Evolutionary conservation across 2,329 filamentous ascomycete genomes (phyloP), one percentile per base, ranked within the genome.

Genomic region (Geosmithia flava): DNA sequence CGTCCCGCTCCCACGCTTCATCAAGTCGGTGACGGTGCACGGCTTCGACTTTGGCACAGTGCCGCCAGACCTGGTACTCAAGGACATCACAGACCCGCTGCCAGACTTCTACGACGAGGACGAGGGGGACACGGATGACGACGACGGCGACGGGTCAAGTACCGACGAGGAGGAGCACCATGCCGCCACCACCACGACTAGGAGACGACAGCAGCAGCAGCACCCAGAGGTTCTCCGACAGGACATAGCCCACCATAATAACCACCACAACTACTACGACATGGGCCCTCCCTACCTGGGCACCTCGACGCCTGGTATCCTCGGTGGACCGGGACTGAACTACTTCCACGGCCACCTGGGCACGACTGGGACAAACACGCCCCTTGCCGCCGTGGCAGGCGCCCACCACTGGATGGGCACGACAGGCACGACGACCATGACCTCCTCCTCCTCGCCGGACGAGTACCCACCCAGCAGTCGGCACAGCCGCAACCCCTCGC

Each of bases 31-130:
- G 57, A 85, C 88, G 48, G 90, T 96, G 41, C 90, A 96, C 63
- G 83, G 87, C 52, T 98, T 98, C 67, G 83, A 91, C 53, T 96
- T 98, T 63, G 93, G 93, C 45, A 80, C 74, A 27, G 81, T 91
- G 46, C 75, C 86, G 40, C 93, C 93, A 2, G 78, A 86, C 56
- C 78, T 98, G 42, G 88, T 94, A 61, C 83, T 98, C 58, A 97
- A 96, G 67, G 93, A 97, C 64, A 90, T 98, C 52, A 94, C 91
- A 56, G 90, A 98, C 62, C 93, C 93, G 2, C 76, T 97, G 50
- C 83, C 89, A 1, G 93, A 98, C 59, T 98, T 98, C 61, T 98
- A 98, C 70, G 93, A 96, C 57, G 82, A 87, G 55, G 80, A 85
- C 23, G 70, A 81, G 39, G 76, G 80, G 13, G 71, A 69, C 2